Percentiles rank a stretch among this genome's conserved stretches.
Evolutionary conservation across 768 basidiomycete species (phyloP).

Genomic region (Trametes coccinea): DNA sequence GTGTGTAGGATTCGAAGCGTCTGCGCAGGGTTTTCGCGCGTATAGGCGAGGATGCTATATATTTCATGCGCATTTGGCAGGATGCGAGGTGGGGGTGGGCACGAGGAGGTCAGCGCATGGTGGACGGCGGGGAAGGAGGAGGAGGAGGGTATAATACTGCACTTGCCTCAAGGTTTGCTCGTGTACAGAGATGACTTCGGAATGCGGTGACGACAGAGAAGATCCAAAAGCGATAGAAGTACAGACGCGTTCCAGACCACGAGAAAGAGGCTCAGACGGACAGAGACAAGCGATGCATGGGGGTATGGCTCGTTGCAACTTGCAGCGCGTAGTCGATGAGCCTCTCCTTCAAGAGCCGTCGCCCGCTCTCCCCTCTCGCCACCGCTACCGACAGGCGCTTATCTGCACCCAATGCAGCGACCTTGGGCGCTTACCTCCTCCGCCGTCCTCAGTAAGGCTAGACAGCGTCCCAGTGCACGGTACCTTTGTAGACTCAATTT

Average conservation of each 20-base stretch:
- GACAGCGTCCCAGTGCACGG: too few species aligned
- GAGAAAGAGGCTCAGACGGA: background rate
- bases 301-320: background rate
- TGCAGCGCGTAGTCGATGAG: too few species aligned
- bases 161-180: conserved; percentile 19
- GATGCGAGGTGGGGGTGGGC: background rate
- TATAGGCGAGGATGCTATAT: background rate
- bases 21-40: conserved; percentile 15
- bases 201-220: background rate
- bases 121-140: background rate
- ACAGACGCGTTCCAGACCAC: conserved; percentile 7
- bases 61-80: conserved; percentile 17
- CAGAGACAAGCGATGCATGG: background rate
- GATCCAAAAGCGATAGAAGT: conserved; percentile 3
- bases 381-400: too few species aligned
- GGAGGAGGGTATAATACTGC: background rate
- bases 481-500: too few species aligned
- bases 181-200: conserved; percentile 8
- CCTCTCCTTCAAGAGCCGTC: too few species aligned
- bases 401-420: too few species aligned
- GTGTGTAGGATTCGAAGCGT: conserved; percentile 12
- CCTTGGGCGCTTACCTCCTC: too few species aligned
- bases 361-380: too few species aligned
- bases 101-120: background rate
- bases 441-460: too few species aligned